phyloP scores from a whole-genome alignment of 2,329 filamentous ascomycete species.

The Cercospora janseana region DNA sequence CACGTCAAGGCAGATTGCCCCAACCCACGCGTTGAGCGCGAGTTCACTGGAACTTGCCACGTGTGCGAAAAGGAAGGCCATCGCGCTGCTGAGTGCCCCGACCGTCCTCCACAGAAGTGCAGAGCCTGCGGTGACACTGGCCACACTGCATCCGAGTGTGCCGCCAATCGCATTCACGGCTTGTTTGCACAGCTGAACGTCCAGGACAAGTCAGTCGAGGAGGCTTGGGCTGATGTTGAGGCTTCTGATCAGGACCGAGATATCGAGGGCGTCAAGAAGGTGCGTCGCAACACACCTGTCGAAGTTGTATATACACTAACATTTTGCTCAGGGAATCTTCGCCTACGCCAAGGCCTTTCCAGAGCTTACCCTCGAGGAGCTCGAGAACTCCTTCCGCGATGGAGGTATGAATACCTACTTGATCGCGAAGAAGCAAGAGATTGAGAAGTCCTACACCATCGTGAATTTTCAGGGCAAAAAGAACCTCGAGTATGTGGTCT shows the following conservation, averaged over 20 bases:
- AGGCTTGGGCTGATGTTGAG: constrained; percentile 58
- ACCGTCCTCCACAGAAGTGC: constrained; percentile 56
- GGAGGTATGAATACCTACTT: constrained; percentile 58
- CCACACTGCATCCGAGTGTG: constrained; percentile 55
- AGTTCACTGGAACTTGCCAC: constrained; percentile 59
- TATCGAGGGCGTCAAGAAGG: constrained; percentile 61
- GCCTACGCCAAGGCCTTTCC: constrained; percentile 63
- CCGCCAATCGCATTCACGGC: constrained; percentile 59
- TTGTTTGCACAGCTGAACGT: constrained; percentile 46
- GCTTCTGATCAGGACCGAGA: constrained; percentile 56
- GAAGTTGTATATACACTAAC: constrained; percentile 13
- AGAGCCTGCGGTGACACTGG: constrained; percentile 62
- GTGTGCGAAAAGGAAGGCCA: constrained; percentile 57
- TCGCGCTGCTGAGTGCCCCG: constrained; percentile 62
- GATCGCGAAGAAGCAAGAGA: constrained; percentile 58
- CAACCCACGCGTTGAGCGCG: constrained; percentile 53
- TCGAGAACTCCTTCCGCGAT: constrained; percentile 61
- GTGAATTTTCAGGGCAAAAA: constrained; percentile 69
- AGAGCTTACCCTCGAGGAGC: constrained; percentile 56
- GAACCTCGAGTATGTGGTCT: constrained; percentile 52
- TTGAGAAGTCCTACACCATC: constrained; percentile 61
- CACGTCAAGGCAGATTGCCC: constrained; percentile 64
- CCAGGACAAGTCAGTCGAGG: constrained; percentile 46
- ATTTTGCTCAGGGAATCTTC: constrained; percentile 33
- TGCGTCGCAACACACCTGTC: constrained; percentile 36